A percentile compares a stretch with the other conserved stretches of the same genome.
These are phyloP conservation scores for Pseudogymnoascus destructans DNA, from an alignment of 2,329 filamentous ascomycete genomes.

Conservation along the genomic window DNA sequence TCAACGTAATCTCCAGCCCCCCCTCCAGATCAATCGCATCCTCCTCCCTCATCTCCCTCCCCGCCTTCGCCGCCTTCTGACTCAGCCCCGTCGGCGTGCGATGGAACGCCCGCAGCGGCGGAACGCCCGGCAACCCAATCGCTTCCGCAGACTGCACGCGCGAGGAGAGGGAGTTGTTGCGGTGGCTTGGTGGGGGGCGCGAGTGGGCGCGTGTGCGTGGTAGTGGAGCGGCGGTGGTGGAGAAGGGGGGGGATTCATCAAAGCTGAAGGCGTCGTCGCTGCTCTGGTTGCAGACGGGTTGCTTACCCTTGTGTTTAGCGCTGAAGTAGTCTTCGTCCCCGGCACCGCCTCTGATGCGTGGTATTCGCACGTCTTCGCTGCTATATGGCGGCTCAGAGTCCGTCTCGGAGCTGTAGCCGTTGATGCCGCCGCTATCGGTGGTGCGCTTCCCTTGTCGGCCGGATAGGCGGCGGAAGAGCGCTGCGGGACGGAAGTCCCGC, in stretches of 20 bases:
- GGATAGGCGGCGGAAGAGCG: constrained; percentile 37
- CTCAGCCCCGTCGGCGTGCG: constrained; percentile 59
- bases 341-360: constrained; percentile 30
- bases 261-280: neutral
- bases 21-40: constrained; percentile 63
- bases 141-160: neutral
- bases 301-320: neutral
- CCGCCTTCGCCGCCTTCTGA: constrained; percentile 44
- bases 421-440: constrained; percentile 40
- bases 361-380: constrained; percentile 17
- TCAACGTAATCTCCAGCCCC: constrained; percentile 75
- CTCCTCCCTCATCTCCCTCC: constrained; percentile 29
- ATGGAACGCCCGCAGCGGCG: constrained; percentile 35
- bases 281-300: neutral
- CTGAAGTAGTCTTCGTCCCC: constrained; percentile 42
- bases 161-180: neutral
- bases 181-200: neutral
- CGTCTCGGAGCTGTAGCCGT: constrained; percentile 38
- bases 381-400: constrained; percentile 20
- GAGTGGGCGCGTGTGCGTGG: neutral
- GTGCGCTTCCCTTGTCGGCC: constrained; percentile 24
- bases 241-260: neutral
- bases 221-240: neutral
- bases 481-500: constrained; percentile 33
- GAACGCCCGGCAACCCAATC: constrained; percentile 7